These are phyloP conservation scores for Oryza australiensis DNA, from an alignment of 176 grass and related monocot genomes.

Conservation along the genomic window DNA sequence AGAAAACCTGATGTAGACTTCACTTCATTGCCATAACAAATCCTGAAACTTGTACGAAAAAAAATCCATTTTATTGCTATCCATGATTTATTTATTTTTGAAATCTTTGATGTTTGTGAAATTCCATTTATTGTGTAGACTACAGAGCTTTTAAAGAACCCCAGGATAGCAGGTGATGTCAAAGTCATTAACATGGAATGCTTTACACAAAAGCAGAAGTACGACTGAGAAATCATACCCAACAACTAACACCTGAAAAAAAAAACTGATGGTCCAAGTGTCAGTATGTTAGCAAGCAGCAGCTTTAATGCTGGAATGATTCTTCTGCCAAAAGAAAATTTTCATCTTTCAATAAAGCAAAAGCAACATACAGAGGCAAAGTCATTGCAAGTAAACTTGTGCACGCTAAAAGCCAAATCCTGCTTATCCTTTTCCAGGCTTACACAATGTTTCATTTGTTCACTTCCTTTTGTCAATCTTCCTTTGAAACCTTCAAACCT, in stretches of 20 bases:
- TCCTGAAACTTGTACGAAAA: neutral
- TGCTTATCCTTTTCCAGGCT: constrained; percentile 34
- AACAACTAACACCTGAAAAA: constrained; percentile 47
- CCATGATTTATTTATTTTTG: neutral
- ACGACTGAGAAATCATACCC: constrained; percentile 40
- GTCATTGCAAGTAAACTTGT: constrained; percentile 54
- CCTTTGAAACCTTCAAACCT: constrained; percentile 31
- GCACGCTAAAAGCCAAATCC: constrained; percentile 48
- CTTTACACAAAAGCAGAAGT: constrained; percentile 36
- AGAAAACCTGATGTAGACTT: neutral
- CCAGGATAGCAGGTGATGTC: neutral
- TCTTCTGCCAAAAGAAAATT: constrained; percentile 41
- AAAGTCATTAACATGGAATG: constrained; percentile 26
- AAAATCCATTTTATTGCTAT: neutral
- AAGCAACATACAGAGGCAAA: constrained; percentile 47
- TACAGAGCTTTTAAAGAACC: constrained; percentile 1
- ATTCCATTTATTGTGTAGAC: neutral
- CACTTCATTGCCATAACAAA: neutral
- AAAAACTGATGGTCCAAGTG: constrained; percentile 35
- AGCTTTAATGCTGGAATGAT: constrained; percentile 28
- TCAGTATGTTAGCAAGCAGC: constrained; percentile 37
- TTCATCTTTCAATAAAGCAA: constrained; percentile 47
- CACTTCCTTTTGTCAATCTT: constrained; percentile 32
- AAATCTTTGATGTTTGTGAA: neutral
- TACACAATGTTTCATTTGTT: constrained; percentile 26